Evolutionary conservation across 2,329 filamentous ascomycete genomes (phyloP).

Genomic region (Trichophyton mentagrophytes): DNA sequence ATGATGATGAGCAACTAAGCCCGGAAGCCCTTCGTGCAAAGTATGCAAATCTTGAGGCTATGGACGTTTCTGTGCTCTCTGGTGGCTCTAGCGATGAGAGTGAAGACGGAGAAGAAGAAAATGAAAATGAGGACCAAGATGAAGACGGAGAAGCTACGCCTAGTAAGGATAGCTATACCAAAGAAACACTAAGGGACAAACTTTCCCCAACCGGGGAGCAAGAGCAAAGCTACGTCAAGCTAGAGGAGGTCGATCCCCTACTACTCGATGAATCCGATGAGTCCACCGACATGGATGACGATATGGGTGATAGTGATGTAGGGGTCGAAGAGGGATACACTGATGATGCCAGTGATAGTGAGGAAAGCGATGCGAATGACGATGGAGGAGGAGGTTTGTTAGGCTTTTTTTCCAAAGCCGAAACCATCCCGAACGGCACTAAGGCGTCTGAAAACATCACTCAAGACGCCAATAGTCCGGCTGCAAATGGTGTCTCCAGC

Average conservation of each 20-base stretch:
- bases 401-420: slow-evolving; percentile 36
- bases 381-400: slow-evolving; percentile 35
- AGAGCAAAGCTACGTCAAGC: slow-evolving; percentile 8
- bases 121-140: neutral
- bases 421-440: slow-evolving; percentile 15
- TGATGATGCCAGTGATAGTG: slow-evolving; percentile 36
- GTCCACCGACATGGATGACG: slow-evolving; percentile 37
- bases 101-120: neutral
- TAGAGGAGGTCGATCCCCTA: slow-evolving; percentile 35
- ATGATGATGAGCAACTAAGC: slow-evolving; percentile 36
- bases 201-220: neutral
- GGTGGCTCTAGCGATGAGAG: neutral
- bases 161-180: neutral
- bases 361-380: slow-evolving; percentile 34
- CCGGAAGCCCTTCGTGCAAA: slow-evolving; percentile 37
- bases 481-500: slow-evolving; percentile 10
- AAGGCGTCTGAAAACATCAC: slow-evolving; percentile 27
- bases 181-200: neutral
- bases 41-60: slow-evolving; percentile 31
- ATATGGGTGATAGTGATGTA: slow-evolving; percentile 36
- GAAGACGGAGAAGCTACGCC: neutral
- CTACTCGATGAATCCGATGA: slow-evolving; percentile 36
- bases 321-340: slow-evolving; percentile 29
- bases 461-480: slow-evolving; percentile 15
- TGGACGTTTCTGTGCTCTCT: slow-evolving; percentile 10